Base-by-base conservation (phyloP, 2,329 filamentous ascomycete species). In the Aspergillus phoenicis region DNA sequence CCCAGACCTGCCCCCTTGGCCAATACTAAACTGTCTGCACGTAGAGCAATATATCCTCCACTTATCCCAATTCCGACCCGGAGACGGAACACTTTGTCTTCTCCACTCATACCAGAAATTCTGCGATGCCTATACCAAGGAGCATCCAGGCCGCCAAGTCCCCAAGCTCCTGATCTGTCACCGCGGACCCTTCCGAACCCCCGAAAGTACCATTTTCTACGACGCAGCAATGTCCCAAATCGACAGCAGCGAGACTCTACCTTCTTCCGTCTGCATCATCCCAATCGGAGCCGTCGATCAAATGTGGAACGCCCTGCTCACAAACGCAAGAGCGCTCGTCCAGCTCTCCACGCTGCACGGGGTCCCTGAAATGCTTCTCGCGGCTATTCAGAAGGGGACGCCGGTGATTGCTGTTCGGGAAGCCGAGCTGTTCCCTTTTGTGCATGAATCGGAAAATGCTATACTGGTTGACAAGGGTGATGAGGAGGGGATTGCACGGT, bases 391-490 rank as follows among this genome's bases (percentile, higher is more conserved):
- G 3, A 60, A 57, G 28, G 43, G 41, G 6, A 51, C 38, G 8
- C 52, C 52, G 10, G 26, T 60, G 5, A 28, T 60, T 41, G 39
- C 58, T 13, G n/a, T 13, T 26, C 43, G 17, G 5, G 45, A 56
- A 2, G 90, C 89, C n/a, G 90, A 90, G 13, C 91, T 93, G 58
- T 89, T 89, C 1, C 80, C 93, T 5, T 90, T 93, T 71, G 84
- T 93, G 62, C 84, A 90, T 74, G 80, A 92, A 68, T 81, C 82
- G 28, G 84, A 89, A 71, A 88, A 88, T 61, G 89, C 89, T 2
- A 93, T 84, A 75, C 78, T 93, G 1, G 89, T 93, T 10, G 81
- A 87, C 30, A 82, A 87, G 0, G 86, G 85, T 6, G 89, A 92
- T 71, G 84, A 82, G 70, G 82, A 86, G 60, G 81, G 86, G 0